Base-by-base conservation (phyloP, 495 filamentous ascomycete species). In the Paragyromitra xinjiangensis region DNA sequence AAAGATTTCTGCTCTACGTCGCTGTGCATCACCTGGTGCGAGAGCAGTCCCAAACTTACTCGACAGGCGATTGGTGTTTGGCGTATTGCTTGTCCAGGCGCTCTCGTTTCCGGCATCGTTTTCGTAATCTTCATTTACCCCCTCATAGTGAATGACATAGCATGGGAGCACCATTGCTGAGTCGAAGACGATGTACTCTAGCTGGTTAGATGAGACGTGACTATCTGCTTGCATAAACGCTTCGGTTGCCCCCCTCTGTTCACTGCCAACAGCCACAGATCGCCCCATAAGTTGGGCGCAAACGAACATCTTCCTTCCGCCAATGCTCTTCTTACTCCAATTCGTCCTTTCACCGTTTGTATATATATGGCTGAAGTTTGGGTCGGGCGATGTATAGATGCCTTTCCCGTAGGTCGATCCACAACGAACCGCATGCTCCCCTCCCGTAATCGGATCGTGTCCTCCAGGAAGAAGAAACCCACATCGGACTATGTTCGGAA, bases 171-270 rank as follows among this genome's bases (percentile, higher is more conserved):
- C 84, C 67, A 83, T 81, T 14, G 84, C 81, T 7, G 73, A 62
- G 37, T 86, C 83, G 72, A 87, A 86, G 55, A 86, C 84, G 19
- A 87, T 72, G 48, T 84, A 85, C 61, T 85, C 85, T n/a, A 81
- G 63, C 42, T 76, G 51, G 22, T 81, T 75, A 11, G 78, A 68
- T 11, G 81, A 75, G 44, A 85, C 75, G 64, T 86, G 84, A 1
- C 81, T 82, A 59, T 85, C 81, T 9, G 83, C 80, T 0, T 73
- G 78, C 1, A 71, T 48, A 40, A 80, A 75, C 0, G 83, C 68
- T 29, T 78, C 26, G 6, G 69, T 42, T 44, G 64, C 69, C 1
- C 59, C 59, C 16, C 80, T 55, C 22, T 83, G 81, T 0, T 78
- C 80, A 0, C 78, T 64, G 1, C 53, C 42, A n/a, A 85, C 69